phyloP scores from a whole-genome alignment of 1,139 yeast genomes.

The Kluyveromyces marxianus region DNA sequence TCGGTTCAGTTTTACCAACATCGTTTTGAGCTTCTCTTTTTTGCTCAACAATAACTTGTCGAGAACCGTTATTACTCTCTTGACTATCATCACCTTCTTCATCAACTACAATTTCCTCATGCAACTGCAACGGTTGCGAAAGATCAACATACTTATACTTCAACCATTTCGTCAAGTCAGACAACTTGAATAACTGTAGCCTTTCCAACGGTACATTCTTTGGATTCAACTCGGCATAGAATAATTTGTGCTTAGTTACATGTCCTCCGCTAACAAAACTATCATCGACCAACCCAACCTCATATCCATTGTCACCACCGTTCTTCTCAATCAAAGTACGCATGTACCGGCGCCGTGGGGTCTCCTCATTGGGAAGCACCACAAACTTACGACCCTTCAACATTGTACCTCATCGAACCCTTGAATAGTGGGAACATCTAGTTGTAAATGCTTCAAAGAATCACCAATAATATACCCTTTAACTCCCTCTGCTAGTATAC shows the following conservation, averaged over 20 bases:
- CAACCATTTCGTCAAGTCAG: conserved; percentile 1
- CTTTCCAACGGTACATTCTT: neutral
- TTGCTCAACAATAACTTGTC: neutral
- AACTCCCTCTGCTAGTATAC: conserved; percentile 22
- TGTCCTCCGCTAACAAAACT: conserved; percentile 16
- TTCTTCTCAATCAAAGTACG: conserved; percentile 17
- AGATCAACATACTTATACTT: conserved; percentile 1
- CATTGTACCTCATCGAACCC: conserved; percentile 7
- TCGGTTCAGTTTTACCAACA: conserved; percentile 6
- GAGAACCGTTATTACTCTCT: neutral
- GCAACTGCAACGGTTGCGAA: conserved; percentile 1
- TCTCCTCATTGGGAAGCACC: conserved; percentile 19
- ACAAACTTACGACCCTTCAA: conserved; percentile 17
- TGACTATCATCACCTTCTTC: neutral
- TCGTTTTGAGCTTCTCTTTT: conserved; percentile 1
- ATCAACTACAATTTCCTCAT: conserved; percentile 1
- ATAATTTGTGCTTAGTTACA: conserved; percentile 8
- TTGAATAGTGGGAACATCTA: conserved; percentile 2
- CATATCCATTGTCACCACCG: conserved; percentile 28
- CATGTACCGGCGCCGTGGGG: conserved; percentile 13
- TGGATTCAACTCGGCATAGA: conserved; percentile 4
- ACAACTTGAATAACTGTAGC: conserved; percentile 1
- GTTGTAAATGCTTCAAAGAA: neutral
- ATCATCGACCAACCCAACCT: conserved; percentile 9
- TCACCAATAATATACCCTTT: conserved; percentile 16